Conservation (phyloP, 768 basidiomycete species). For the Leucosporidium scottii region DNA sequence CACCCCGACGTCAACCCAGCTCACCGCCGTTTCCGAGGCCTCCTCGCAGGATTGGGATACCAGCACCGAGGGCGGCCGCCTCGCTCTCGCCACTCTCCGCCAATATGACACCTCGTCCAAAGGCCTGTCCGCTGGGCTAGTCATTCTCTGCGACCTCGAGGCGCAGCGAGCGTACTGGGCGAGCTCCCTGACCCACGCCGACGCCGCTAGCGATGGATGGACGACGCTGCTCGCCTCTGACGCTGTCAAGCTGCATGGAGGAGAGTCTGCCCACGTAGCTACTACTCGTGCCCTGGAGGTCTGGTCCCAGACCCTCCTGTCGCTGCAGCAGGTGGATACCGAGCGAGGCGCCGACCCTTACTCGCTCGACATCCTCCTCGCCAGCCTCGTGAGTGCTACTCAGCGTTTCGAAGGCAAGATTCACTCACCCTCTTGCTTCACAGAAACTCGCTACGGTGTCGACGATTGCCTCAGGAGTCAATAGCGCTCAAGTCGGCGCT, state of each 20-base stretch:
- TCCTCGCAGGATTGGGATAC: neutral
- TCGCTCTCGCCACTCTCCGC: slow-evolving; percentile 2
- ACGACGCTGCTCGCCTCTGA: too few species aligned
- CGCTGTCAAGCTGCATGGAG: too few species aligned
- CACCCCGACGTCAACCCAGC: neutral
- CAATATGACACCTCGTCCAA: neutral
- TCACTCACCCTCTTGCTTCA: neutral
- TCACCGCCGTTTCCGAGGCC: neutral
- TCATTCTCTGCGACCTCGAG: neutral
- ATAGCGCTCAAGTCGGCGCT: neutral
- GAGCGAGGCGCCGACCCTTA: neutral
- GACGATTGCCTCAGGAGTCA: neutral
- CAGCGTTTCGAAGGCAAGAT: too few species aligned
- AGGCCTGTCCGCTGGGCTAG: neutral
- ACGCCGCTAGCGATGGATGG: too few species aligned
- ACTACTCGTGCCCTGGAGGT: too few species aligned
- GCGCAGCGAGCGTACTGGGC: neutral
- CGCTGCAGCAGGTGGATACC: too few species aligned
- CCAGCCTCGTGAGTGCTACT: neutral
- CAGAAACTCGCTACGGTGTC: slow-evolving; percentile 1
- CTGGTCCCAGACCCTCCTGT: neutral
- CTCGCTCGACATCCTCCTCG: neutral
- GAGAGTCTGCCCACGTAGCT: too few species aligned
- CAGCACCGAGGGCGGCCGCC: slow-evolving; percentile 2
- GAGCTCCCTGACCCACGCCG: neutral